Evolutionary conservation across 495 filamentous ascomycete species (phyloP).

Genomic region (Rostrohypoxylon terebratum): DNA sequence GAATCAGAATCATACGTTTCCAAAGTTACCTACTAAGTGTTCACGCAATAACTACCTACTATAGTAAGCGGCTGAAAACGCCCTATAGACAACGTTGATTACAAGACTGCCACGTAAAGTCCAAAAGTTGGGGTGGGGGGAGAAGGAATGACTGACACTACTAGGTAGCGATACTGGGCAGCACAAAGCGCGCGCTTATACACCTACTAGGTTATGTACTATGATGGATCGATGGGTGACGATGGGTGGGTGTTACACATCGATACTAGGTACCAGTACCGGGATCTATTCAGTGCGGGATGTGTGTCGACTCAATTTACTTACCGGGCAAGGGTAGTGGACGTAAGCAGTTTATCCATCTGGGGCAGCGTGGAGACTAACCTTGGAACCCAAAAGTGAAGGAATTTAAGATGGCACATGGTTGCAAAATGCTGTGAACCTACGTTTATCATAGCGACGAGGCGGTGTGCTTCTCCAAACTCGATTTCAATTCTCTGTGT

Average conservation of each 20-base stretch:
- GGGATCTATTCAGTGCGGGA: neutral
- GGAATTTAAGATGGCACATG: neutral
- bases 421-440: neutral
- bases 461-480: conserved; percentile 14
- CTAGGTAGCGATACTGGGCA: neutral
- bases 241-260: neutral
- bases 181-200: neutral
- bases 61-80: neutral
- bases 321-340: neutral
- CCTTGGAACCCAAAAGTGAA: neutral
- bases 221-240: neutral
- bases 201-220: neutral
- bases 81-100: neutral
- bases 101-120: neutral
- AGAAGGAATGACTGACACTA: neutral
- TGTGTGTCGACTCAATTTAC: neutral
- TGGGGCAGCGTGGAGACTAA: neutral
- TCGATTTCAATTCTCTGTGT: conserved; percentile 3
- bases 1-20: neutral
- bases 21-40: neutral
- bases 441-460: neutral
- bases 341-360: conserved; percentile 5
- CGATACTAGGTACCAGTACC: neutral
- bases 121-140: neutral
- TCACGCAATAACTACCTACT: too few species aligned